Evolutionary conservation across 495 filamentous ascomycete species (phyloP), one percentile per base, ranked within the genome.

Genomic region (Xylaria palmicola): DNA sequence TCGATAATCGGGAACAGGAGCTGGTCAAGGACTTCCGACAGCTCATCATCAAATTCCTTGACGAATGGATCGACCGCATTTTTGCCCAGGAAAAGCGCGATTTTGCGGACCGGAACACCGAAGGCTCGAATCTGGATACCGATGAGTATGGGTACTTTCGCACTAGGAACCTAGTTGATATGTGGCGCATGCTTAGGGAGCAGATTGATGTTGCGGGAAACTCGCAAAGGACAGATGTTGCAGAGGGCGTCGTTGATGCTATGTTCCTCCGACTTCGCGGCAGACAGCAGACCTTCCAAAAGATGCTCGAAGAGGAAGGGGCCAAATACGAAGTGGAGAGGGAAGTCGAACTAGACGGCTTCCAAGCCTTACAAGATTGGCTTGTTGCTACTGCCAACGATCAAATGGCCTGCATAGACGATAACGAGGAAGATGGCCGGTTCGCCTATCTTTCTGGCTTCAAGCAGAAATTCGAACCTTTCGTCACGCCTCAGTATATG

Each of bases 121-220:
- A 91, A 59, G 81, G 81, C 15, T 80, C 78, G 52, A 87, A 91
- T 62, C 79, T 97, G 52, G 92, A 96, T 68, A 88, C 85, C 57
- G 91, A 95, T 72, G 85, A 91, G 61, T 88, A 93, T 67, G 90
- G 90, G 56, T 88, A 87, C 66, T 92, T 96, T 81, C 89, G 91
- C 24, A 97, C 91, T 39, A 90, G 89, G 74, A 94, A 90, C 27
- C 77, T 96, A 56, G 88, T 89, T 59, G 92, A 96, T 65, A 89
- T 98, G 87, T 99, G 95, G 91, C 88, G 90, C 43, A 98, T 99
- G 94, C 80, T 99, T 48, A 85, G 90, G 49, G 93, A 98, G 69
- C 92, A 99, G 70, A 80, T 95, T 37, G 80, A 86, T 47, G 91
- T 90, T 4, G 90, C 94, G 6, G 85, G 84, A 9, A 86, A 89